Evolutionary conservation across 169 alveolate genomes (phyloP), one percentile per base, ranked within the genome.

Genomic region (Plasmodium fragile): DNA sequence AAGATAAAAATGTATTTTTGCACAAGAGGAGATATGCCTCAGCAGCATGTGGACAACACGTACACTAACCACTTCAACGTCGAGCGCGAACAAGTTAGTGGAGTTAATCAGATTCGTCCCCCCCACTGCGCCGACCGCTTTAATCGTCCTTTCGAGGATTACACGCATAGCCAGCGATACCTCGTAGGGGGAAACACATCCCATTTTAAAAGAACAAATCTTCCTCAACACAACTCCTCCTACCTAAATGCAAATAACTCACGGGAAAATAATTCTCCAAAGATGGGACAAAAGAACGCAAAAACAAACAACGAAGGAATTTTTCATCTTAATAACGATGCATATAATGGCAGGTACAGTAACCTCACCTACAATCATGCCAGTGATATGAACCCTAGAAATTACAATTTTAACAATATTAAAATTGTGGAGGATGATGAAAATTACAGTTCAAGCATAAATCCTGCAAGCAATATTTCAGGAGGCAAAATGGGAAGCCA

Each of bases 351-450:
- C 55, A 34, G 87, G 72, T 78, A 89, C 53, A 78, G 72, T 22
- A 89, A 89, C 52, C n/a, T 89, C 28, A 39, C 28, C 1, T 89
- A 89, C 32, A 36, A 78, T 41, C 70, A 59, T 82, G n/a, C 85
- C 16, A 49, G 36, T 41, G 90, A 89, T 2, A 59, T 65, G 36
- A 78, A 78, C 3, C 55, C 59, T n/a, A 25, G 16, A 8, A 89
- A 53, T 8, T 78, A 53, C 34, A 89, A 89, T 34, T 39, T 89
- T 18, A 89, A 53, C 30, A 89, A 89, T 49, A 89, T 89, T 7
- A 89, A 78, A 22, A 53, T 89, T 11, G 22, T 55, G 28, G 94
- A 89, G 25, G 94, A 89, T 13, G 93, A 78, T 2, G 94, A 89
- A 39, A 70, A 69, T 10, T 18, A 69, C 39, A 52, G 49, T 22